A percentile compares a stretch with the other conserved stretches of the same genome.
Conservation (phyloP, 805 yeast species). For the Starmerella sp. region DNA sequence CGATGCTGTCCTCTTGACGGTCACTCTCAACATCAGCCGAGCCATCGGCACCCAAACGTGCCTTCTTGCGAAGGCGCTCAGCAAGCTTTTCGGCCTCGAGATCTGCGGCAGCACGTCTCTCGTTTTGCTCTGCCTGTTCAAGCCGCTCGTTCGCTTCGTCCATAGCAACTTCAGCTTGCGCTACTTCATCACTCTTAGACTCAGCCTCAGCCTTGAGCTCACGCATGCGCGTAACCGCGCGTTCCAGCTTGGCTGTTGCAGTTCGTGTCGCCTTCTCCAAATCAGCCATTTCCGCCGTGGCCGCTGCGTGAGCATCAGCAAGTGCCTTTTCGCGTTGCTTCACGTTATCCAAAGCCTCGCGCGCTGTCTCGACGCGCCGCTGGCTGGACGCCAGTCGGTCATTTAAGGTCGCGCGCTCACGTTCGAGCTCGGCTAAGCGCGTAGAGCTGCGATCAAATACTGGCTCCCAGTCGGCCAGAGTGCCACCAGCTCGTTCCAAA, state of each 20-base stretch:
- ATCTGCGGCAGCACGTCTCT: constrained; percentile 5
- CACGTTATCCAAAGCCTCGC: constrained; percentile 33
- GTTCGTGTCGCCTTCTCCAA: constrained; percentile 22
- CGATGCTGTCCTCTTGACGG: neutral
- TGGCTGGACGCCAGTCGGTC: constrained; percentile 55
- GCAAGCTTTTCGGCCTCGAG: constrained; percentile 9
- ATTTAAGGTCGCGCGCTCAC: constrained; percentile 49
- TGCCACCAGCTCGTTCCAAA: constrained; percentile 10
- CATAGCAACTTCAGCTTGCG: constrained; percentile 25
- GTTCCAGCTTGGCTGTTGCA: constrained; percentile 12
- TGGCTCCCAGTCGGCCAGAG: constrained; percentile 17
- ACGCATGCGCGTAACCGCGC: constrained; percentile 44
- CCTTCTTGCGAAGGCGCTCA: neutral
- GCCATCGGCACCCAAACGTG: neutral
- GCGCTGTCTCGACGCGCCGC: constrained; percentile 46
- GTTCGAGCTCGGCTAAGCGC: constrained; percentile 49
- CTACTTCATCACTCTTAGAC: constrained; percentile 49
- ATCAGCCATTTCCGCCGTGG: constrained; percentile 11
- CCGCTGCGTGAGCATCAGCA: constrained; percentile 12
- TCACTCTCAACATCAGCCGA: neutral
- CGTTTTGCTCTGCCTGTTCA: constrained; percentile 14
- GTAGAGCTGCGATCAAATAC: constrained; percentile 25
- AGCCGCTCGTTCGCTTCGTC: constrained; percentile 12
- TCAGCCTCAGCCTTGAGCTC: constrained; percentile 60
- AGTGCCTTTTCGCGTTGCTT: constrained; percentile 15